A percentile compares a stretch with the other conserved stretches of the same genome.
phyloP scores from a whole-genome alignment of 2,329 filamentous ascomycete genomes.

The Rhynchosporium agropyri region DNA sequence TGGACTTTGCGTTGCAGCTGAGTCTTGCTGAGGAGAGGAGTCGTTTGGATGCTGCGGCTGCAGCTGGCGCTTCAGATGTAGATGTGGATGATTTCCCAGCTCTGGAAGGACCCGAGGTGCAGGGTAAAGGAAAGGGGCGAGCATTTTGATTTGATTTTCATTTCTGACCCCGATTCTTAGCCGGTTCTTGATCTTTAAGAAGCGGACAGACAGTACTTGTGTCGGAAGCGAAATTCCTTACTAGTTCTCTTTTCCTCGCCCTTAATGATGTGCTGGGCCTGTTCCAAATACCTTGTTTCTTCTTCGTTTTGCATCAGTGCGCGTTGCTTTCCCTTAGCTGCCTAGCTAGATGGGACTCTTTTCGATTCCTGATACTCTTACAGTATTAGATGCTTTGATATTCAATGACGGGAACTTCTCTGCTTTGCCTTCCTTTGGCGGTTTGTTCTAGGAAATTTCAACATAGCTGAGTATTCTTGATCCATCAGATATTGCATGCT shows the following conservation, averaged over 20 bases:
- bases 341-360: too few relatives aligned
- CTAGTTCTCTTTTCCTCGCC: constrained; percentile 4
- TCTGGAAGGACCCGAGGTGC: constrained; percentile 42
- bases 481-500: too few relatives aligned
- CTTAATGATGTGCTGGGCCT: constrained; percentile 9
- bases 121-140: constrained; percentile 45
- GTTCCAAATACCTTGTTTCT: neutral
- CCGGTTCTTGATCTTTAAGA: neutral
- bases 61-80: constrained; percentile 26
- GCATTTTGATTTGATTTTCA: constrained; percentile 5
- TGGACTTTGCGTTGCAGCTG: constrained; percentile 61
- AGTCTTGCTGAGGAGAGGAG: constrained; percentile 59
- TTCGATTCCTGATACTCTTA: too few relatives aligned
- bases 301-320: too few relatives aligned
- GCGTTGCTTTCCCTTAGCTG: too few relatives aligned
- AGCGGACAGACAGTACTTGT: neutral
- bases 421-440: too few relatives aligned
- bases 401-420: too few relatives aligned
- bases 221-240: neutral
- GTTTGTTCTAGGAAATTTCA: too few relatives aligned
- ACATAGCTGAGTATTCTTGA: too few relatives aligned
- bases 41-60: constrained; percentile 37
- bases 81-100: constrained; percentile 47
- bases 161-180: neutral
- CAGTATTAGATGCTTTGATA: too few relatives aligned